Evolutionary conservation across 495 filamentous ascomycete species (phyloP), one percentile per base, ranked within the genome.

Genomic region (Aspergillus sclerotioniger): DNA sequence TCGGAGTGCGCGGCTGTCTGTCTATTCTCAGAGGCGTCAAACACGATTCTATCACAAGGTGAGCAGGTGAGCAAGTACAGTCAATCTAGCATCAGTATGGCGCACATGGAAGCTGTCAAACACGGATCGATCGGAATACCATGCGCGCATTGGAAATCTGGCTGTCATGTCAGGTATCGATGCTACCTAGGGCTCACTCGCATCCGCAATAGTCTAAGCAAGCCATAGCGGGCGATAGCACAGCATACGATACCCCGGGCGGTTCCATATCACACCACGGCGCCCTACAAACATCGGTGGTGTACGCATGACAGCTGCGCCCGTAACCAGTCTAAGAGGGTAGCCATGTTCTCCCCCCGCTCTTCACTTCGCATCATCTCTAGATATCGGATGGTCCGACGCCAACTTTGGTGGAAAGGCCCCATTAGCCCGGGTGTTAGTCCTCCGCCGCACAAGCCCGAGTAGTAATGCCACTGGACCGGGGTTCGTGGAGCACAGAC

Each of bases 391-490:
- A 32, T 17, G 7, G 28, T 32, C 25, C 28, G 25, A 15, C n/a
- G 10, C 16, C 47, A 50, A 50, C 47, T 8, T 28, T 6, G 47
- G 16, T 25, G 25, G 25, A 31, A 17, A 25, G 25, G 47, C 31
- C 47, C 47, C 47, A 50, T 50, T 50, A 50, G 47, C 47, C 13
- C 47, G 47, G 47, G 25, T 25, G 29, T 50, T 31, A 29, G 13
- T 31, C 47, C 31, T 50, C 47, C 47, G 47, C 47, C 47, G 31
- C 47, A 31, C 47, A 50, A 50, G 47, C 20, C 47, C 31, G 13
- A 25, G n/a, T 31, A 25, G 21, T 50, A 50, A 50, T 50, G 47
- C 47, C 47, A 50, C 47, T 50, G 47, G 47, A 29, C 47, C 47
- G 47, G 47, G 47, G 25, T 3, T 15, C 47, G 25, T 32, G 13